Percentiles rank a stretch among this genome's conserved stretches.
phyloP scores from a whole-genome alignment of 140 eudicot species.

The Cichorium intybus region DNA sequence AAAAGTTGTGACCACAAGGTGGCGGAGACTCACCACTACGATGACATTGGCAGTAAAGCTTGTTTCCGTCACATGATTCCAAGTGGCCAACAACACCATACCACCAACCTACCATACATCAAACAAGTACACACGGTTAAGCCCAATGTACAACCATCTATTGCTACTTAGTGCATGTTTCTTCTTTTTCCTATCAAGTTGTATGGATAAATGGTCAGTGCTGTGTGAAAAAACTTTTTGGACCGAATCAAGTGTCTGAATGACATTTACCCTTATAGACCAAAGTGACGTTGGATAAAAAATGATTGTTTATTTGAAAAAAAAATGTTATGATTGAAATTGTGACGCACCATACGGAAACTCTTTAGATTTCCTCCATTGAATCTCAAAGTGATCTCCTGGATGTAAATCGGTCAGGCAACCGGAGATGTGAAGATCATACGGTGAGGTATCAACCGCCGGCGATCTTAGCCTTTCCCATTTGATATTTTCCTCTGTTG shows the following conservation, averaged over 20 bases:
- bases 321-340: background rate
- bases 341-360: constrained; percentile 72
- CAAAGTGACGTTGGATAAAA: background rate
- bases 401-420: constrained; percentile 71
- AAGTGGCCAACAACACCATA: constrained; percentile 95
- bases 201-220: too few species aligned
- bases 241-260: background rate
- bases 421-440: constrained; percentile 62
- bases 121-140: constrained; percentile 12
- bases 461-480: constrained; percentile 88
- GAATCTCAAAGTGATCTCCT: constrained; percentile 83
- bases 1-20: constrained; percentile 14
- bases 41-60: constrained; percentile 75
- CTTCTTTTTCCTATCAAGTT: background rate
- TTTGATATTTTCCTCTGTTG: constrained; percentile 68
- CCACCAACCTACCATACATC: constrained; percentile 88
- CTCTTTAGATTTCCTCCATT: constrained; percentile 84
- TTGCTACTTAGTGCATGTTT: background rate
- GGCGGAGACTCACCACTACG: constrained; percentile 55
- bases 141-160: constrained; percentile 23
- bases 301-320: background rate
- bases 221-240: background rate
- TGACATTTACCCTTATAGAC: background rate
- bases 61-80: constrained; percentile 67
- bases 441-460: constrained; percentile 51